Conservation (phyloP, 306 rosid genomes). For the Vigna nakashimae region DNA sequence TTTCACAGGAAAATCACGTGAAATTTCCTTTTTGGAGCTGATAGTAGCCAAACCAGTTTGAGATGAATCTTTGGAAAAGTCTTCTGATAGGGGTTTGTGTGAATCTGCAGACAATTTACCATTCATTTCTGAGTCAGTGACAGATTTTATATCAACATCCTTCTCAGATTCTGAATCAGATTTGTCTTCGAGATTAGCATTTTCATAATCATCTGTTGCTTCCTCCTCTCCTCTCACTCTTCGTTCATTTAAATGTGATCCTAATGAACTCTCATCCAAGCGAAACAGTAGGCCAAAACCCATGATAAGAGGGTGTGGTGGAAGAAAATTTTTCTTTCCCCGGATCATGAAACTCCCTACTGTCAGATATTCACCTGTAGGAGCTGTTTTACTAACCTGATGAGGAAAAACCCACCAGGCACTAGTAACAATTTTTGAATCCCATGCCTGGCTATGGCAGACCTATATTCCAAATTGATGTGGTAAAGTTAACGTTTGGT, state of each 20-base stretch:
- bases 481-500: constrained; percentile 43
- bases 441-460: constrained; percentile 99
- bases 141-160: constrained; percentile 55
- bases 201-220: constrained; percentile 66
- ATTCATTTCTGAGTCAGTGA: constrained; percentile 48
- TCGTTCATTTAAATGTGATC: constrained; percentile 96
- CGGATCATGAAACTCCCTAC: constrained; percentile 98
- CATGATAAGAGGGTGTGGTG: constrained; percentile 98
- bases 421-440: constrained; percentile 97
- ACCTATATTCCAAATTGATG: constrained; percentile 64
- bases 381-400: constrained; percentile 99
- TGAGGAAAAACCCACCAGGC: constrained; percentile 99
- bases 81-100: constrained; percentile 42
- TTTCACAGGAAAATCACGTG: constrained; percentile 47
- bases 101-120: constrained; percentile 49
- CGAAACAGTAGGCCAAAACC: constrained; percentile 95
- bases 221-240: constrained; percentile 99
- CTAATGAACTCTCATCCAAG: constrained; percentile 97
- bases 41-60: constrained; percentile 43
- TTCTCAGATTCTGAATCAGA: constrained; percentile 80
- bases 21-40: constrained; percentile 42
- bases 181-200: constrained; percentile 60
- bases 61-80: constrained; percentile 44
- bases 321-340: constrained; percentile 95
- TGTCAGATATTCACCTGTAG: constrained; percentile 97